Conservation (phyloP, 2,329 filamentous ascomycete genomes). For the Gremmenia infestans region DNA sequence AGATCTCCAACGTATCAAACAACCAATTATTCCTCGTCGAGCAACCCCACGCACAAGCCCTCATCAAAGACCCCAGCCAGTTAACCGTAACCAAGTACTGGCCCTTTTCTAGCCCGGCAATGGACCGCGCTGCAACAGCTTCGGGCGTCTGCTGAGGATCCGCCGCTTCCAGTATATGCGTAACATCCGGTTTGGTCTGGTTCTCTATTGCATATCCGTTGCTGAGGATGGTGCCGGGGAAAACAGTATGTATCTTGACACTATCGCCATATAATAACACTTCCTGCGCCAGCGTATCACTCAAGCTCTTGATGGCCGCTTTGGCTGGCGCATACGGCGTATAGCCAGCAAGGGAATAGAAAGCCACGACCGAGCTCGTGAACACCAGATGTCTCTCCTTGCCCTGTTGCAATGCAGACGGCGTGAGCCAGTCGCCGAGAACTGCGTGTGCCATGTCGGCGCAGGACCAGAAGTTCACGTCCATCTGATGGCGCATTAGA, state of each 20-base stretch:
- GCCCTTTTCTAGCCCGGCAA: conserved; percentile 73
- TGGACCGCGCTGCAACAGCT: conserved; percentile 64
- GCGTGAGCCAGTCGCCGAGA: conserved; percentile 67
- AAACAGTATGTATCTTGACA: conserved; percentile 76
- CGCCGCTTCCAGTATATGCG: conserved; percentile 71
- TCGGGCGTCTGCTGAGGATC: conserved; percentile 77
- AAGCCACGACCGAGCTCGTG: conserved; percentile 71
- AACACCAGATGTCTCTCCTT: conserved; percentile 77
- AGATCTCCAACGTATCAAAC: conserved; percentile 52
- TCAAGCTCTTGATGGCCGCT: conserved; percentile 74
- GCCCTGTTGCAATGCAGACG: conserved; percentile 39
- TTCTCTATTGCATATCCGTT: conserved; percentile 75
- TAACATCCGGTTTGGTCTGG: conserved; percentile 72
- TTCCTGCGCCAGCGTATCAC: conserved; percentile 80
- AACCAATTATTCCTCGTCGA: conserved; percentile 54
- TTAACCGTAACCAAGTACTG: conserved; percentile 75
- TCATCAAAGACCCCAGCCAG: conserved; percentile 67
- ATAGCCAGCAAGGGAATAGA: conserved; percentile 78
- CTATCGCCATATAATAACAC: conserved; percentile 79
- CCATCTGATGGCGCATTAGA: conserved; percentile 73
- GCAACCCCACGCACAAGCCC: conserved; percentile 53
- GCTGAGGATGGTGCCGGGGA: conserved; percentile 76
- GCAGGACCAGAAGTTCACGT: conserved; percentile 84
- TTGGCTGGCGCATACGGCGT: conserved; percentile 79
- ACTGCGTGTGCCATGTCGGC: conserved; percentile 82